A percentile compares a stretch with the other conserved stretches of the same genome.
phyloP scores from a whole-genome alignment of 352 stramenopile genomes.

The Hyphochytrium catenoides region DNA sequence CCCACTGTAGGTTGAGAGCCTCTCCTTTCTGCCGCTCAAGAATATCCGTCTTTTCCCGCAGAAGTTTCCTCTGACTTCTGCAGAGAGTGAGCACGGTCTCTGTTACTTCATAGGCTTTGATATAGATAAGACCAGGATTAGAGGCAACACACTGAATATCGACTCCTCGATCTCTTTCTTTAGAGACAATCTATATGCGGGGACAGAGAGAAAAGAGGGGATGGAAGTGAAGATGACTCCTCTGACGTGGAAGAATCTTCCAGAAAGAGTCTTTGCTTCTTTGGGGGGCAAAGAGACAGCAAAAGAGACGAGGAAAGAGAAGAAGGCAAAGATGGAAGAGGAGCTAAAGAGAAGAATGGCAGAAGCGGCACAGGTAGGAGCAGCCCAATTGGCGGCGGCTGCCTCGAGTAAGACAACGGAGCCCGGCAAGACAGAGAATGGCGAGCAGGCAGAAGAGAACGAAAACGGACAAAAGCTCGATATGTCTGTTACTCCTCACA shows the following conservation, averaged over 20 bases:
- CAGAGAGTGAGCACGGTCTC: constrained; percentile 31
- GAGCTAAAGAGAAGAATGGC: constrained; percentile 21
- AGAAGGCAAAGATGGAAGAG: constrained; percentile 16
- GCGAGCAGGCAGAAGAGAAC: constrained; percentile 6
- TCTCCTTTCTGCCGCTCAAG: constrained; percentile 33
- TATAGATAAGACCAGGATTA: constrained; percentile 41
- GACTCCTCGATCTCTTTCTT: constrained; percentile 63
- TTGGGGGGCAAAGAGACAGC: constrained; percentile 36
- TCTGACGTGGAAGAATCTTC: constrained; percentile 52
- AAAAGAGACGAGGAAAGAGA: constrained; percentile 35
- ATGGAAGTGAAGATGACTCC: constrained; percentile 66
- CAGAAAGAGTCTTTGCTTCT: constrained; percentile 54
- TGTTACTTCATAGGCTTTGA: constrained; percentile 66
- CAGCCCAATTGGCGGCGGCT: constrained; percentile 3
- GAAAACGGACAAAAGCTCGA: constrained; percentile 8
- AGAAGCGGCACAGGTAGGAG: constrained; percentile 11
- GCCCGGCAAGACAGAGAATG: constrained; percentile 16
- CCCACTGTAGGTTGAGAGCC: too few species aligned
- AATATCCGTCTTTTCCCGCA: constrained; percentile 54
- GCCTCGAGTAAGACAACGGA: constrained; percentile 9
- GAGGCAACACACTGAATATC: constrained; percentile 37
- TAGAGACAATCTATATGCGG: constrained; percentile 62
- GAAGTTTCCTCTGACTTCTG: constrained; percentile 43
- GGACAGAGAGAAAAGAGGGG: constrained; percentile 53
- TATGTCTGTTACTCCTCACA: constrained; percentile 20